Evolutionary conservation across 441 rosid species (phyloP).

Genomic region (Arabidopsis hybrid): DNA sequence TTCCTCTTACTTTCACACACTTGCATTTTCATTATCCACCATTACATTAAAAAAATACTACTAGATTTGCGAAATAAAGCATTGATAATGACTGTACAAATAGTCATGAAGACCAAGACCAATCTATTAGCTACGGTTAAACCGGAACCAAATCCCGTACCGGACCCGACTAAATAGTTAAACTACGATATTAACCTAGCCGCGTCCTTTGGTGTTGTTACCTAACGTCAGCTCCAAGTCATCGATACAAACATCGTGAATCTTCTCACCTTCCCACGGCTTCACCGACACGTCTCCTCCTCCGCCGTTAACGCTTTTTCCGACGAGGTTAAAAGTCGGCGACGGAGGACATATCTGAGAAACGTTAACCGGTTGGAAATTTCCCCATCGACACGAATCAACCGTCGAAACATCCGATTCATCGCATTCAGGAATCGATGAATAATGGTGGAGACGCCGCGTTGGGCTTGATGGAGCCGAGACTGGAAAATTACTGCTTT

Average conservation of each 20-base stretch:
- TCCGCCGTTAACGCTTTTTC: constrained; percentile 42
- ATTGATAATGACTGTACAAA: constrained; percentile 34
- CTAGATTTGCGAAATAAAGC: constrained; percentile 7
- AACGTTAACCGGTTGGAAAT: constrained; percentile 46
- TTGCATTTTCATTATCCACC: constrained; percentile 20
- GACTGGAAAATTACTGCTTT: constrained; percentile 54
- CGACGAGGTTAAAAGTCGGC: constrained; percentile 70
- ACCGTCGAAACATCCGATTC: constrained; percentile 68
- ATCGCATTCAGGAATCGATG: constrained; percentile 70
- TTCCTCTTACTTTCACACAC: constrained; percentile 37
- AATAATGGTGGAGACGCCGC: constrained; percentile 52
- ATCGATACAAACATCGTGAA: constrained; percentile 67
- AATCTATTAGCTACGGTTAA: constrained; percentile 21
- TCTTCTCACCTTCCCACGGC: constrained; percentile 81
- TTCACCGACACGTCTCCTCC: constrained; percentile 51
- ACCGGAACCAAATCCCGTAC: constrained; percentile 16
- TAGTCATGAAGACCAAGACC: constrained; percentile 13
- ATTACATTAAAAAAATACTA: neutral
- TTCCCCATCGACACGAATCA: constrained; percentile 64
- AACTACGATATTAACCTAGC: constrained; percentile 19
- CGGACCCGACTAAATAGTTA: neutral
- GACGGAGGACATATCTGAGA: constrained; percentile 60
- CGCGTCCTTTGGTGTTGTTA: constrained; percentile 33
- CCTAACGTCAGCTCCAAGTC: constrained; percentile 66
- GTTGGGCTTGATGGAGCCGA: constrained; percentile 78